These are phyloP conservation scores for Crataegus laevigata DNA, from an alignment of 306 rosid genomes.

Conservation along the genomic window DNA sequence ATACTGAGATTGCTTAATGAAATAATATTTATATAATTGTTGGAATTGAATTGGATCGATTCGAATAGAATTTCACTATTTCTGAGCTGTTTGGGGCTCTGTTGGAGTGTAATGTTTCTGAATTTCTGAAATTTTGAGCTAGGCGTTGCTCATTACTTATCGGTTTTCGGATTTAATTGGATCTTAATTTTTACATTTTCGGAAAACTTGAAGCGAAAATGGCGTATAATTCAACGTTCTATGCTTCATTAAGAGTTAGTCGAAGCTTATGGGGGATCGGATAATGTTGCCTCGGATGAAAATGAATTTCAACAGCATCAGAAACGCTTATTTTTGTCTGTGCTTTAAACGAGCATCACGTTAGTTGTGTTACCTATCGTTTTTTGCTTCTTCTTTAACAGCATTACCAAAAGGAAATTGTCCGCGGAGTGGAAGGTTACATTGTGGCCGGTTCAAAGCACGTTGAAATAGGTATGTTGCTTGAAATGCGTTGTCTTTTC, in stretches of 20 bases:
- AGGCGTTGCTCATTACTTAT: neutral
- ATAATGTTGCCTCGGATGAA: slow-evolving; percentile 57
- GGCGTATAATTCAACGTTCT: neutral
- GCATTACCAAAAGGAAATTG: slow-evolving; percentile 89
- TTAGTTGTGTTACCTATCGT: neutral
- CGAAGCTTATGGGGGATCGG: slow-evolving; percentile 59
- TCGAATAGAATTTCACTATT: neutral
- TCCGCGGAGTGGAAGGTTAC: slow-evolving; percentile 86
- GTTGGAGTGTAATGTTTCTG: too few relatives aligned
- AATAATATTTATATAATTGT: neutral
- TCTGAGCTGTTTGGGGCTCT: too few relatives aligned
- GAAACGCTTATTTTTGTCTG: slow-evolving; percentile 22
- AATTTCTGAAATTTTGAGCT: too few relatives aligned
- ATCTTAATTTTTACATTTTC: neutral
- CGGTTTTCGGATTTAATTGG: neutral
- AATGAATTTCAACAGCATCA: slow-evolving; percentile 75
- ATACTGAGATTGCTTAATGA: neutral
- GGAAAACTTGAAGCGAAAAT: neutral
- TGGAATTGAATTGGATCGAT: too few relatives aligned
- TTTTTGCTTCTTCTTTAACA: slow-evolving; percentile 12
- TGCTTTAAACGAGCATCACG: neutral
- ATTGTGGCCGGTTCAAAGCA: slow-evolving; percentile 80
- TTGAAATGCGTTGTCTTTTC: slow-evolving; percentile 2
- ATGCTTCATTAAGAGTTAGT: neutral
- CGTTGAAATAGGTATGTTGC: slow-evolving; percentile 62